These are phyloP conservation scores for Acacia melanoxylon DNA, from an alignment of 306 rosid genomes.

Conservation along the genomic window DNA sequence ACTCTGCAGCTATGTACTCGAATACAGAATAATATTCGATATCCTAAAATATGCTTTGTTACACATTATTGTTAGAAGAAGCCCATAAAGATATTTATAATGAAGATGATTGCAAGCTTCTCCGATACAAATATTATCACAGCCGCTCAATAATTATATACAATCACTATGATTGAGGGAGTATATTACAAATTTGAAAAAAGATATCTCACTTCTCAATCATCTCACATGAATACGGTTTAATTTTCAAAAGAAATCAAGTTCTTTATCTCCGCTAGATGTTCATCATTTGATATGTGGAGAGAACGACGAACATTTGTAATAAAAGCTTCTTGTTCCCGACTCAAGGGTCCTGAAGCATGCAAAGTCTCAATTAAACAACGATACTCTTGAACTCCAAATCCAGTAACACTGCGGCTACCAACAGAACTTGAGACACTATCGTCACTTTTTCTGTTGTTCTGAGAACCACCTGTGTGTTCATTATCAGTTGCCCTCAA, in stretches of 20 bases:
- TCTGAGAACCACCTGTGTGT: slow-evolving; percentile 39
- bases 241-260: slow-evolving; percentile 75
- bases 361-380: slow-evolving; percentile 88
- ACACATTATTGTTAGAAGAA: too few species aligned
- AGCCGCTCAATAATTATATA: too few species aligned
- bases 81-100: too few species aligned
- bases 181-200: too few species aligned
- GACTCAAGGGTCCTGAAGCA: slow-evolving; percentile 96
- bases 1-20: too few species aligned
- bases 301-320: slow-evolving; percentile 94
- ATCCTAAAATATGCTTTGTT: too few species aligned
- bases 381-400: slow-evolving; percentile 74
- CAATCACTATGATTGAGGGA: too few species aligned
- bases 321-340: slow-evolving; percentile 93
- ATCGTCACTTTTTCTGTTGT: slow-evolving; percentile 43
- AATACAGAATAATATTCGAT: too few species aligned
- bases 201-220: too few species aligned
- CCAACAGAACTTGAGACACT: slow-evolving; percentile 69
- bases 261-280: slow-evolving; percentile 81
- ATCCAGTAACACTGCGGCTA: slow-evolving; percentile 76
- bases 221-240: slow-evolving; percentile 69
- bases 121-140: too few species aligned
- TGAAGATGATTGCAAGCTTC: too few species aligned
- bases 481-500: slow-evolving; percentile 58
- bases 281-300: slow-evolving; percentile 94